Evolutionary conservation across 805 yeast genomes (phyloP).

Genomic region (Cephaloascus albidus): DNA sequence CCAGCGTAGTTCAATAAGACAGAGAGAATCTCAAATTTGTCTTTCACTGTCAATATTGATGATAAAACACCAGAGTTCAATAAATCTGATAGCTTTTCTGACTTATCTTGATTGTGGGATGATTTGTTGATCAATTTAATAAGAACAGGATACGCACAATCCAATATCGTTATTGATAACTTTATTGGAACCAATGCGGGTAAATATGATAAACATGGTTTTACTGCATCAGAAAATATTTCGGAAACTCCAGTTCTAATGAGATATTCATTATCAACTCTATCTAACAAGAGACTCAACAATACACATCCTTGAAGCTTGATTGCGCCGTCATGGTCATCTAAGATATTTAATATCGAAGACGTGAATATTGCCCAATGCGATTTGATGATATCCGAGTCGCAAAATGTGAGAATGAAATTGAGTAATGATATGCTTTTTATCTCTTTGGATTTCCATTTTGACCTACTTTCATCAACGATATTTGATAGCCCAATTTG

Average conservation of each 20-base stretch:
- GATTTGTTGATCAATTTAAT: slow-evolving; percentile 1
- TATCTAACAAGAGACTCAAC: slow-evolving; percentile 6
- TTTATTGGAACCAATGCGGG: slow-evolving; percentile 12
- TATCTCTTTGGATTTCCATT: neutral
- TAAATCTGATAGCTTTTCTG: slow-evolving; percentile 4
- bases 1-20: slow-evolving; percentile 5
- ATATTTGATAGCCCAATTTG: neutral
- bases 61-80: slow-evolving; percentile 8
- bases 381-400: neutral
- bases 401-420: neutral
- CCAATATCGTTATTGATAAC: slow-evolving; percentile 6
- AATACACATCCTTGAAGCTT: slow-evolving; percentile 11
- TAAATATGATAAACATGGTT: slow-evolving; percentile 11
- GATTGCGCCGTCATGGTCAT: slow-evolving; percentile 15
- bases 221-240: slow-evolving; percentile 9
- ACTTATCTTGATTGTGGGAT: neutral
- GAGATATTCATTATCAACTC: slow-evolving; percentile 5
- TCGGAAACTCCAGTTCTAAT: slow-evolving; percentile 7
- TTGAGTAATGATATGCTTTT: neutral
- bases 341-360: slow-evolving; percentile 11
- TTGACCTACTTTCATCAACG: neutral
- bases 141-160: slow-evolving; percentile 7
- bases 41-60: slow-evolving; percentile 8
- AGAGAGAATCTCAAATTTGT: slow-evolving; percentile 7
- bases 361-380: slow-evolving; percentile 10